phyloP scores from a whole-genome alignment of 1,139 yeast species.

The Petasospora rhodanensis region DNA sequence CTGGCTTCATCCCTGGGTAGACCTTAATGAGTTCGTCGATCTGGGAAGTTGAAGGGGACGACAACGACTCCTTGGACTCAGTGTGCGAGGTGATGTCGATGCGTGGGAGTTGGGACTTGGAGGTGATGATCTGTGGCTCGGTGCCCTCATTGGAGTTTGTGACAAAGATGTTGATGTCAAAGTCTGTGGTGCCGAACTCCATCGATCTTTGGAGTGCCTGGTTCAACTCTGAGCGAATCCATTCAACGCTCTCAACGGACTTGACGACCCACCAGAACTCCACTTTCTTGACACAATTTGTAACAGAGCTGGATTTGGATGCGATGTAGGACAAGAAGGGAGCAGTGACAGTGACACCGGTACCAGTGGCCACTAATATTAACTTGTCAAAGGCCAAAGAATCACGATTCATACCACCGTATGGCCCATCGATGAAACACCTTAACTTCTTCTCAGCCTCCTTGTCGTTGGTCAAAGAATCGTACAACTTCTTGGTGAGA shows the following conservation, averaged over 20 bases:
- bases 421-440: constrained; percentile 58
- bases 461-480: constrained; percentile 21
- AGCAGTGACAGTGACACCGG: constrained; percentile 52
- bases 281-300: constrained; percentile 26
- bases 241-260: constrained; percentile 34
- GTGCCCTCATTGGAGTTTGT: constrained; percentile 14
- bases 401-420: constrained; percentile 55
- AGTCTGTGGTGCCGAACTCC: too few species aligned
- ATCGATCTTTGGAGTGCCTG: constrained; percentile 7
- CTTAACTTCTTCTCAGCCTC: constrained; percentile 17
- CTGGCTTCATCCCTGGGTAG: constrained; percentile 33
- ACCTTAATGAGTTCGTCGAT: constrained; percentile 7
- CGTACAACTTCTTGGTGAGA: constrained; percentile 36
- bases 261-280: constrained; percentile 49
- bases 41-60: too few species aligned
- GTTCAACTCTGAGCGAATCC: constrained; percentile 42
- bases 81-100: too few species aligned
- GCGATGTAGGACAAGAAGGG: constrained; percentile 36
- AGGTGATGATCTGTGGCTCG: constrained; percentile 3
- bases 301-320: constrained; percentile 4
- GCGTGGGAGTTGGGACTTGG: background rate
- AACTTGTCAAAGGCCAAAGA: constrained; percentile 45
- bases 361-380: constrained; percentile 42
- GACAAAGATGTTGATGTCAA: constrained; percentile 18
- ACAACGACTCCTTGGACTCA: constrained; percentile 8